Percentiles rank a stretch among this genome's conserved stretches.
These are phyloP conservation scores for Zygoascus meyerae DNA, from an alignment of 1,139 yeast genomes.

Conservation along the genomic window DNA sequence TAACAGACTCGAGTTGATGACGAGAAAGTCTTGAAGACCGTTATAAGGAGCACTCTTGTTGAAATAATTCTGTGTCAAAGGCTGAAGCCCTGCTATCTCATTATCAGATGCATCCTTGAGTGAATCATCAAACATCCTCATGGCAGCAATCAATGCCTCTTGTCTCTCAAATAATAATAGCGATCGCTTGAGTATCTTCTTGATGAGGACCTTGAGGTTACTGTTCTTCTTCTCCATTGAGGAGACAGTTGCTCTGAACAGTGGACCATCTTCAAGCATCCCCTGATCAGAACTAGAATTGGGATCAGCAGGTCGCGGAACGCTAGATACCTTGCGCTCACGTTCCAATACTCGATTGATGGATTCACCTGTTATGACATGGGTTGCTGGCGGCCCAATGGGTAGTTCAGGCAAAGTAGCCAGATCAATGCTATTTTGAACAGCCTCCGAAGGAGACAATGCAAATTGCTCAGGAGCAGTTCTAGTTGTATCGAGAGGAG, in stretches of 20 bases:
- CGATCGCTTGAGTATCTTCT: conserved; percentile 37
- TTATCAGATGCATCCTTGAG: conserved; percentile 26
- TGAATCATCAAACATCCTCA: conserved; percentile 31
- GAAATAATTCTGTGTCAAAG: conserved; percentile 31
- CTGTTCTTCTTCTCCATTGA: conserved; percentile 52
- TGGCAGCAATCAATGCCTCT: conserved; percentile 33
- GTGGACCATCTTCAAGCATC: conserved; percentile 61
- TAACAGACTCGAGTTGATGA: conserved; percentile 25
- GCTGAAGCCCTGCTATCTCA: conserved; percentile 21
- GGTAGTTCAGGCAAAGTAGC: conserved; percentile 4
- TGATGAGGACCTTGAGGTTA: conserved; percentile 42
- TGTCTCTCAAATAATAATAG: conserved; percentile 35
- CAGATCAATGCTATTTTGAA: conserved; percentile 2
- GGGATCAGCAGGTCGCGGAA: conserved; percentile 5
- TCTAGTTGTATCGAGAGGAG: not conserved
- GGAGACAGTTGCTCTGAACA: conserved; percentile 53
- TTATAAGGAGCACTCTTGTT: conserved; percentile 21
- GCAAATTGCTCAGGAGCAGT: not conserved
- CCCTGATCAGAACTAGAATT: not conserved
- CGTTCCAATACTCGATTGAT: conserved; percentile 1
- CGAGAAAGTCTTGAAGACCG: conserved; percentile 20
- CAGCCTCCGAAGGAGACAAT: not conserved
- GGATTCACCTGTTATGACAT: not conserved
- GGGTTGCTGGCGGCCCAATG: not conserved
- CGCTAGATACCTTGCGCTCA: not conserved